phyloP scores from a whole-genome alignment of 2,329 filamentous ascomycete species.

The Zymoseptoria crescenta region DNA sequence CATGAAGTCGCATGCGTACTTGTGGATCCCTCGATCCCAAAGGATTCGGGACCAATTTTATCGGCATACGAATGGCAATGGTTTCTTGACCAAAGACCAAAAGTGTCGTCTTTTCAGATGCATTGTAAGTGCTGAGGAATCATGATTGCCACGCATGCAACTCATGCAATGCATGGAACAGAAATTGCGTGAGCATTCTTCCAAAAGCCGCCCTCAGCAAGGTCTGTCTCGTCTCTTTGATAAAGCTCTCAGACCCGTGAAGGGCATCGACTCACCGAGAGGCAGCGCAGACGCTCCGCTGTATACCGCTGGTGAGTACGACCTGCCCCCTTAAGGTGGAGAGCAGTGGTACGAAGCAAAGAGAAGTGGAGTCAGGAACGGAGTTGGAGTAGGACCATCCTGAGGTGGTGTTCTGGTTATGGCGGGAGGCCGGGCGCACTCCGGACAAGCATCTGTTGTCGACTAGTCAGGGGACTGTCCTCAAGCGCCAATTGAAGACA shows the following conservation, averaged over 20 bases:
- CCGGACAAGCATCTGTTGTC: background rate
- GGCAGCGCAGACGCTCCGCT: background rate
- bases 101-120: background rate
- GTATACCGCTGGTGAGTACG: background rate
- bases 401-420: background rate
- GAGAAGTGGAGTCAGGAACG: background rate
- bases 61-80: background rate
- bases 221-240: no score
- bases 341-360: background rate
- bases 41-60: background rate
- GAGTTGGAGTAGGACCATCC: background rate
- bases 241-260: background rate
- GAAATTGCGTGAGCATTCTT: background rate
- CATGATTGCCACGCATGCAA: background rate
- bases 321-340: background rate
- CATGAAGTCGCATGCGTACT: background rate
- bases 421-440: background rate
- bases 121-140: no score
- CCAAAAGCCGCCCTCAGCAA: background rate
- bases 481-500: no score
- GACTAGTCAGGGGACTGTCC: background rate
- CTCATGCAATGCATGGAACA: background rate
- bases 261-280: no score
- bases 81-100: background rate
- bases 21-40: background rate